phyloP scores from a whole-genome alignment of 441 rosid genomes.

The Macaranga tanarius region DNA sequence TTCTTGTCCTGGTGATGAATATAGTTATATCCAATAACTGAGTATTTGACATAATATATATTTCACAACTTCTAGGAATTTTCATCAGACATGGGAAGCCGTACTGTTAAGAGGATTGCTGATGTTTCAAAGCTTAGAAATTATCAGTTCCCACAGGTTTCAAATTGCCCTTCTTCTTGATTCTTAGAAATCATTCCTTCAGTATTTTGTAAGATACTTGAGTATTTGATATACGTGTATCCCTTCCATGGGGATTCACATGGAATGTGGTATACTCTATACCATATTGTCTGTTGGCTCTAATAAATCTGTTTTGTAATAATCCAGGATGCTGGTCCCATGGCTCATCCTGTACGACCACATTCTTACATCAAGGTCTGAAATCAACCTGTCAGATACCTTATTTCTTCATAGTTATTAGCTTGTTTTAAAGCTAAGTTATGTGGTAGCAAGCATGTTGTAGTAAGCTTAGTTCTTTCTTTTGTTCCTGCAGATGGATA shows the following conservation, averaged over 20 bases:
- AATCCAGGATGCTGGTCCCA: constrained; percentile 94
- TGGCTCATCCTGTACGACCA: constrained; percentile 99
- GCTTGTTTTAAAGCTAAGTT: constrained; percentile 6
- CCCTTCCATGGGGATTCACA: not conserved
- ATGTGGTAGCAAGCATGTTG: constrained; percentile 3
- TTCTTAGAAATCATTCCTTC: not conserved
- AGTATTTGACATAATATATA: constrained; percentile 8
- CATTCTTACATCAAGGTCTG: constrained; percentile 97
- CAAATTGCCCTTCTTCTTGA: constrained; percentile 11
- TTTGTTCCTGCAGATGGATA: constrained; percentile 76
- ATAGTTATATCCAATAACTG: not conserved
- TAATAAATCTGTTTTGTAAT: constrained; percentile 19
- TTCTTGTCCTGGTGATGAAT: constrained; percentile 14
- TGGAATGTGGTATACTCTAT: not conserved
- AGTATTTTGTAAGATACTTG: not conserved
- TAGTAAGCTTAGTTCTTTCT: constrained; percentile 25
- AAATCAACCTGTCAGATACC: not conserved
- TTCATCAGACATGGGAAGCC: constrained; percentile 99
- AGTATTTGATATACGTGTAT: not conserved
- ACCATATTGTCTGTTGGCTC: constrained; percentile 11
- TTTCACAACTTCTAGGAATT: constrained; percentile 57
- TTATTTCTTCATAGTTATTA: not conserved
- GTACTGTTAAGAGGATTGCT: constrained; percentile 89
- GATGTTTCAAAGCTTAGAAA: constrained; percentile 92
- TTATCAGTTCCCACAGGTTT: constrained; percentile 92